Evolutionary conservation across 2,329 filamentous ascomycete genomes (phyloP), one percentile per base, ranked within the genome.

Genomic region (Graphium sp.): DNA sequence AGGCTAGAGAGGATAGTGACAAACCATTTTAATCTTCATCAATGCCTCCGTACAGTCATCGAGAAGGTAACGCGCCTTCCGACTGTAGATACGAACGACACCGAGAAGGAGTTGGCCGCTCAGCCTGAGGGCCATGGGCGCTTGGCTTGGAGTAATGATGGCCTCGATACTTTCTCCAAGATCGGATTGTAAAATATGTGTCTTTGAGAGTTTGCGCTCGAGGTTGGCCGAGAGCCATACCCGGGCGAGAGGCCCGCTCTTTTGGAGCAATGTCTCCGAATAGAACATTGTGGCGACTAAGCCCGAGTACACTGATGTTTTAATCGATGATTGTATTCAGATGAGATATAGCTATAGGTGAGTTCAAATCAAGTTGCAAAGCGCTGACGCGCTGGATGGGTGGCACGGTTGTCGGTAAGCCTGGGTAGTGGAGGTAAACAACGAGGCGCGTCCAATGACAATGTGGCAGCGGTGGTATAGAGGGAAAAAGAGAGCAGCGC

Each of bases 191-290:
- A 98, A 53, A 40, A 95, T 89, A 46, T 94, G 84, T 37, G 83
- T 84, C 58, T 98, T 98, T 41, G 85, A 92, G 35, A 98, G 74
- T 60, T 95, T 98, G 63, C 87, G 84, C 68, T 95, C 89, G 39
- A 95, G 66, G 55, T 95, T 98, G 60, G 89, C 84, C 18, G 89
- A 93, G 36, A 95, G 71, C 89, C 89, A 98, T 58, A 95, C 85
- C 48, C 84, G 82, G 56, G 89, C 89, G 63, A 98, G 59, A 46
- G 89, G 87, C 62, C 89, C 89, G 43, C 83, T 93, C 74, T 93
- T 93, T 52, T 85, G 84, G 44, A 98, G 71, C 34, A 98, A 71
- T 31, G 83, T 84, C 62, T 93, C 84, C 30, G 89, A 93, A 55
- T 94, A 95, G 58, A 98, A 98, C 89, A 98, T 98, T 50, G 47